Base-by-base conservation (phyloP, 257 asterid genomes). In the Solanum tacnaense region DNA sequence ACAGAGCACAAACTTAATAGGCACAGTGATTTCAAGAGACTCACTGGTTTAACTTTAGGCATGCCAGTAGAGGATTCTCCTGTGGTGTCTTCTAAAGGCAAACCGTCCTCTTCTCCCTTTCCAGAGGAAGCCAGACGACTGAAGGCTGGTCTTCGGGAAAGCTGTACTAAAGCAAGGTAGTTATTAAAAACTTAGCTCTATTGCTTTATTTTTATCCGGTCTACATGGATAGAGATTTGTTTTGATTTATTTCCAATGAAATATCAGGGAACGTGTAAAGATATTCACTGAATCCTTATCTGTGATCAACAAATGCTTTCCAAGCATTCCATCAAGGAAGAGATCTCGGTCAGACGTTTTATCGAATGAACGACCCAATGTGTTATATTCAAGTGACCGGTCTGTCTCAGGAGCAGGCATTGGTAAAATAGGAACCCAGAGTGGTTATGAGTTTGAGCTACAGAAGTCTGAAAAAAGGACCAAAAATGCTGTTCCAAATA, bases 201-300 rank as follows among this genome's bases (percentile, higher is more conserved):
- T 31, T 83, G 62, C 65, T 65, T 72, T 78, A 85, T 65, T 16
- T 83, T 86, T 88, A 44, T 25, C 65, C 35, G 85, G 85, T 27
- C 67, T 27, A 44, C 67, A 41, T 79, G 85, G 67, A 79, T 79
- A 44, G 49, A 79, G 67, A 79, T 44, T 79, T 44, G 9, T 18
- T 41, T 32, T 79, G 67, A 79, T 79, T 25, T 49, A 27, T 88
- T 72, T 88, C 73, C 88, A 18, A 89, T 71, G 76, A 73, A 83
- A 49, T 92, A 86, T 73, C 91, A 96, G 99, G 98, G 98, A 96
- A 89, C 99, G 99, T 16, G 93, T 90, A 89, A 95, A 94, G 96
- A 92, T 92, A 91, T 91, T 96, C 92, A 94, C 89, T 87, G 98
- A 94, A 91, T 94, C 98, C 87, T 90, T 93, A 87, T 95, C 99